Conservation (phyloP, 179 eudicot species). For the Corrigiola litoralis region DNA sequence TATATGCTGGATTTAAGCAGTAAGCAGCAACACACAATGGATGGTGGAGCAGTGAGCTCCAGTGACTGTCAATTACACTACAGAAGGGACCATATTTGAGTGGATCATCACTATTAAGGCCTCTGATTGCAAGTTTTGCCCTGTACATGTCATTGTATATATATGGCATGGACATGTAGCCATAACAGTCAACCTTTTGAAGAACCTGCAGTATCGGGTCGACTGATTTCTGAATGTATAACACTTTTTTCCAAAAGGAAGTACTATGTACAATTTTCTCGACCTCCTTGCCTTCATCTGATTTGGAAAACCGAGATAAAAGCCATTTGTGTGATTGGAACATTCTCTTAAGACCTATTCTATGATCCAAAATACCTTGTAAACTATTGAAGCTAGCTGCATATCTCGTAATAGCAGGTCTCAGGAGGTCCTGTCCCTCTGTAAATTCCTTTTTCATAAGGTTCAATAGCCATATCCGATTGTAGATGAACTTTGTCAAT, state of each 20-base stretch:
- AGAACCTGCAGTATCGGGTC: conserved; percentile 76
- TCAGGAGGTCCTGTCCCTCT: conserved; percentile 75
- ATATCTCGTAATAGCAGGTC: conserved; percentile 58
- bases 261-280: conserved; percentile 59
- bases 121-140: conserved; percentile 71
- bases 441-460: conserved; percentile 84
- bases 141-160: conserved; percentile 73
- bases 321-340: conserved; percentile 82
- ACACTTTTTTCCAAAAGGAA: conserved; percentile 93
- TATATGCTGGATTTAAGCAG: conserved; percentile 79
- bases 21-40: conserved; percentile 86
- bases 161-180: conserved; percentile 69
- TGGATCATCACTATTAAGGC: conserved; percentile 59
- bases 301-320: conserved; percentile 61
- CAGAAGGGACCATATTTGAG: conserved; percentile 77
- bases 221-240: conserved; percentile 58
- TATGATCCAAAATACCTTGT: conserved; percentile 59
- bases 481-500: conserved; percentile 78
- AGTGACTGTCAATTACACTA: conserved; percentile 73
- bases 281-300: conserved; percentile 80
- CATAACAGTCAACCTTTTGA: conserved; percentile 53
- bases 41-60: conserved; percentile 60
- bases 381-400: conserved; percentile 73
- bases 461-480: conserved; percentile 61
- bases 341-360: conserved; percentile 64